Conservation (phyloP, 2,329 filamentous ascomycete species). For the Aspergillus ustus region DNA sequence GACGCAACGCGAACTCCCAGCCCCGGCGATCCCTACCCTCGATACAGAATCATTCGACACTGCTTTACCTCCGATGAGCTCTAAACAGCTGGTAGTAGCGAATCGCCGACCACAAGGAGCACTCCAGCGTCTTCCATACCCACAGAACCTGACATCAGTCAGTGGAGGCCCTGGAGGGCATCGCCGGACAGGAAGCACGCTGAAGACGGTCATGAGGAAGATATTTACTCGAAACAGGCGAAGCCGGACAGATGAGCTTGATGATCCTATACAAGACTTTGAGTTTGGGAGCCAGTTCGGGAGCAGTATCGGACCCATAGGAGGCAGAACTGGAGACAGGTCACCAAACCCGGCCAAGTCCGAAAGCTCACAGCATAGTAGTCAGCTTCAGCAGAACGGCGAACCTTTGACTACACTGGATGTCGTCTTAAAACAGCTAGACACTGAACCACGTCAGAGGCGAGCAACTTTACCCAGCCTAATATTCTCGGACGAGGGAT, state of each 20-base stretch:
- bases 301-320: constrained; percentile 13
- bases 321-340: constrained; percentile 21
- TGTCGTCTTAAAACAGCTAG: constrained; percentile 27
- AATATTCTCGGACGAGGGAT: constrained; percentile 48
- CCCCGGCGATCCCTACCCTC: neutral
- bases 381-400: constrained; percentile 28
- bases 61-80: constrained; percentile 37
- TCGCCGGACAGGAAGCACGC: constrained; percentile 46
- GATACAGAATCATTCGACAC: constrained; percentile 30
- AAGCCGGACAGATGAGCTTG: constrained; percentile 37
- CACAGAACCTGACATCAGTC: constrained; percentile 27
- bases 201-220: constrained; percentile 51
- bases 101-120: constrained; percentile 20
- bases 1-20: constrained; percentile 9
- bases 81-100: constrained; percentile 24
- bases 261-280: constrained; percentile 30
- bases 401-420: constrained; percentile 26
- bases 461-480: constrained; percentile 52
- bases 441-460: constrained; percentile 35
- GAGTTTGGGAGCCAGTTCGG: constrained; percentile 21
- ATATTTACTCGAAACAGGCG: constrained; percentile 47
- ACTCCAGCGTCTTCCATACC: constrained; percentile 29
- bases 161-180: constrained; percentile 34
- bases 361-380: constrained; percentile 29
- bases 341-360: constrained; percentile 32